Conservation (phyloP, 805 yeast genomes). For the Ogataea trehalophila region DNA sequence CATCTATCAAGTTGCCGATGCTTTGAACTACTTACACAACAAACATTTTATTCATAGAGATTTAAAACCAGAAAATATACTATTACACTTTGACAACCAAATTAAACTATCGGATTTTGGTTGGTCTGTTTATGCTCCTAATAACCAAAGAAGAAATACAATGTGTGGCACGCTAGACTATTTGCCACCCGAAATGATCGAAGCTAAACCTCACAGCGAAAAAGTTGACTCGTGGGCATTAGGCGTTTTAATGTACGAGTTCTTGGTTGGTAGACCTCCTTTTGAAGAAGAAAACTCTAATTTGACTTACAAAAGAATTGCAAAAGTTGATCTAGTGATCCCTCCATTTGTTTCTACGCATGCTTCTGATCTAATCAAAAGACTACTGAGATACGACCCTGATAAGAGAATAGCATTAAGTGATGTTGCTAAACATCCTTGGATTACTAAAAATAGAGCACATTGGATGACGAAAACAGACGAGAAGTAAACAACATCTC, state of each 20-base stretch:
- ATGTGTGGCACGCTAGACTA: constrained; percentile 95
- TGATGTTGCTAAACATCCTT: constrained; percentile 71
- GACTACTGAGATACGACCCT: constrained; percentile 66
- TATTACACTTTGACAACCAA: constrained; percentile 69
- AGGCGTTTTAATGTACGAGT: constrained; percentile 82
- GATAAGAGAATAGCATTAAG: constrained; percentile 54
- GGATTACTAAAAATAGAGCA: constrained; percentile 67
- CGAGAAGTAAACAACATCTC: neutral
- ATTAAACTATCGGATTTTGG: constrained; percentile 92
- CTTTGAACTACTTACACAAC: constrained; percentile 70
- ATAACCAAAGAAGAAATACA: constrained; percentile 54
- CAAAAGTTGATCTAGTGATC: constrained; percentile 66
- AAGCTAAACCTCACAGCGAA: constrained; percentile 70
- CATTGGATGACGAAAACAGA: constrained; percentile 42
- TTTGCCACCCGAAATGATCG: constrained; percentile 93
- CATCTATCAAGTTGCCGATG: constrained; percentile 77
- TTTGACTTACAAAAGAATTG: constrained; percentile 75
- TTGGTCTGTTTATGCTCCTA: constrained; percentile 78
- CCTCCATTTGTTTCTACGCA: constrained; percentile 68
- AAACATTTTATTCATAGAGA: constrained; percentile 87
- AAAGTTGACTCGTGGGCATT: constrained; percentile 90
- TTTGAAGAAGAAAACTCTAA: constrained; percentile 79
- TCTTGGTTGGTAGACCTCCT: constrained; percentile 86
- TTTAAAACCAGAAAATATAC: constrained; percentile 88
- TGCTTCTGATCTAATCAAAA: constrained; percentile 69